Percentiles rank a stretch among this genome's conserved stretches.
These are phyloP conservation scores for Gynochthodes officinalis DNA, from an alignment of 257 asterid species.

Conservation along the genomic window DNA sequence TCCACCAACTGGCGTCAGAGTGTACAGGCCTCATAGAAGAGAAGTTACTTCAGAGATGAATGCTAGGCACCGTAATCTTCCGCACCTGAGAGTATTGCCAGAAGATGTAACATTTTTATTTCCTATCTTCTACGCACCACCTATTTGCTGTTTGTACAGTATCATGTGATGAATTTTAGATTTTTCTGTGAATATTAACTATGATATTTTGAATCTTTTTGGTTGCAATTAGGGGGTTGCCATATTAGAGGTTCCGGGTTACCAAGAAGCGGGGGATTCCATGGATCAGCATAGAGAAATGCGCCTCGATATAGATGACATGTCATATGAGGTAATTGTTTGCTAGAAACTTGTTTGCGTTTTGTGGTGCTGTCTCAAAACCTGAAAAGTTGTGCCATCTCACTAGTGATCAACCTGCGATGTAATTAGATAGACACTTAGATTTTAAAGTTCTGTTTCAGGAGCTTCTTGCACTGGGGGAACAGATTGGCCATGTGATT, in stretches of 20 bases:
- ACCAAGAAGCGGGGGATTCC: conserved; percentile 45
- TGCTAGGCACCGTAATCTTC: conserved; percentile 44
- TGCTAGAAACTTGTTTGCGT: neutral
- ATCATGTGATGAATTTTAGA: neutral
- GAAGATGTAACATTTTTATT: conserved; percentile 52
- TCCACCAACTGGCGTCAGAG: conserved; percentile 50
- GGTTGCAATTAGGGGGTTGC: conserved; percentile 53
- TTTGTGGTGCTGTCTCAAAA: conserved; percentile 5
- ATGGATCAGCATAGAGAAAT: conserved; percentile 69
- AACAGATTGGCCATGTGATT: conserved; percentile 74
- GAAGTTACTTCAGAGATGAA: conserved; percentile 45
- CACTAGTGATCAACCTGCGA: neutral
- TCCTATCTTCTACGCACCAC: neutral
- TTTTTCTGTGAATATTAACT: neutral
- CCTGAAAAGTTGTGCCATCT: neutral
- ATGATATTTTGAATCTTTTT: conserved; percentile 6
- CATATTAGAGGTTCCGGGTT: conserved; percentile 57
- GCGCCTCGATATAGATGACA: conserved; percentile 50
- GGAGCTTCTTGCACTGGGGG: conserved; percentile 89
- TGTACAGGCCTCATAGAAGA: conserved; percentile 55
- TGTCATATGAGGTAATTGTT: conserved; percentile 65
- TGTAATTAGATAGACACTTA: neutral
- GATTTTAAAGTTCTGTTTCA: conserved; percentile 24
- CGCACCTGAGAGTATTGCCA: conserved; percentile 69
- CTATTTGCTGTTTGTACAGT: neutral